phyloP scores from a whole-genome alignment of 257 asterid species.

The Fraxinus cuspidata region DNA sequence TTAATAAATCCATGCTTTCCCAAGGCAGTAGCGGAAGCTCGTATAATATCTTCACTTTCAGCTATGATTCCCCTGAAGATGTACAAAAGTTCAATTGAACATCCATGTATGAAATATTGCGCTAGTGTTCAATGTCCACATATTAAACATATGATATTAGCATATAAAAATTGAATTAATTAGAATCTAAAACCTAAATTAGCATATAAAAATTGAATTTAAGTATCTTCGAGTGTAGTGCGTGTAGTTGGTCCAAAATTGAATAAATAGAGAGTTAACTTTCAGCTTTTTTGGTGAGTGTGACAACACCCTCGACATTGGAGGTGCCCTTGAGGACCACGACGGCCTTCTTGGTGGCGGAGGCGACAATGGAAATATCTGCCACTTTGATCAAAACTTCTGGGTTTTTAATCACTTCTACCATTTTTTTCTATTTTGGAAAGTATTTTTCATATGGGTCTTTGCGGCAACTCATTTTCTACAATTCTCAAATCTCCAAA shows the following conservation, averaged over 20 bases:
- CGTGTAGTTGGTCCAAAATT: slow-evolving; percentile 4
- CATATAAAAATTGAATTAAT: background rate
- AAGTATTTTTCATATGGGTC: slow-evolving; percentile 60
- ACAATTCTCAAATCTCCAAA: slow-evolving; percentile 37
- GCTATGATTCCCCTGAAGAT: slow-evolving; percentile 72
- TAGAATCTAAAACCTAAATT: slow-evolving; percentile 1
- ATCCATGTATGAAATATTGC: slow-evolving; percentile 13
- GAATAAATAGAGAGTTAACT: slow-evolving; percentile 41
- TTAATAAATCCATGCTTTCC: slow-evolving; percentile 82
- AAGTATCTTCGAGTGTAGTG: background rate
- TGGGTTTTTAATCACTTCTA: slow-evolving; percentile 48
- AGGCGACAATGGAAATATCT: slow-evolving; percentile 55
- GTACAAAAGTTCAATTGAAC: slow-evolving; percentile 8
- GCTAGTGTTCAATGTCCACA: background rate
- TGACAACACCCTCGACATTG: slow-evolving; percentile 84
- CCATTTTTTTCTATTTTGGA: slow-evolving; percentile 68
- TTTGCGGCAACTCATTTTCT: slow-evolving; percentile 65
- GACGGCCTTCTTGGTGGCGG: slow-evolving; percentile 77
- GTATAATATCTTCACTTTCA: slow-evolving; percentile 70
- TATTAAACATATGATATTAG: no score
- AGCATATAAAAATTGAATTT: background rate
- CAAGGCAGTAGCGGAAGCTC: slow-evolving; percentile 69
- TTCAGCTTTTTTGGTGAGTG: slow-evolving; percentile 71
- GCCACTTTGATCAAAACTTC: slow-evolving; percentile 48
- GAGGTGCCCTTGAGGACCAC: slow-evolving; percentile 85